A percentile compares a stretch with the other conserved stretches of the same genome.
These are phyloP conservation scores for Aspergillus sp. DNA, from an alignment of 2,329 filamentous ascomycete genomes.

Conservation along the genomic window DNA sequence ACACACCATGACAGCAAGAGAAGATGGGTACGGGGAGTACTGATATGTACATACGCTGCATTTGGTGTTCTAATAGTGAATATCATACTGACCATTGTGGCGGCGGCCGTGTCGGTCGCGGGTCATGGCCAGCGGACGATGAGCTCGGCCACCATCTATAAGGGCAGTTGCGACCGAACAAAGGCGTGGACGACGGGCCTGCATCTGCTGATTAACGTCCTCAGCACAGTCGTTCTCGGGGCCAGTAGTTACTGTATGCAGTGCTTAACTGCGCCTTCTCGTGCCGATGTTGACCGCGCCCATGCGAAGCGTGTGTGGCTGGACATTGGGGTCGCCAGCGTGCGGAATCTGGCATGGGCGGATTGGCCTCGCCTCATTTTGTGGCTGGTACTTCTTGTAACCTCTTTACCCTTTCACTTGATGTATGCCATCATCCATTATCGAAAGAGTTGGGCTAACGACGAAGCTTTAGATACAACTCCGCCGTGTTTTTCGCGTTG, in stretches of 20 bases:
- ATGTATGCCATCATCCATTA: slow-evolving; percentile 7
- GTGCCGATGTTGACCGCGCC: slow-evolving; percentile 51
- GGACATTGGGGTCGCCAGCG: slow-evolving; percentile 46
- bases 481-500: slow-evolving; percentile 4
- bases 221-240: slow-evolving; percentile 49
- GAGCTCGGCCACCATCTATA: background rate
- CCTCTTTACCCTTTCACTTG: slow-evolving; percentile 21
- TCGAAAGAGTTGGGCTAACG: background rate
- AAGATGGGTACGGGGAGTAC: slow-evolving; percentile 2
- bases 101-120: background rate
- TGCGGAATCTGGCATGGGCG: slow-evolving; percentile 26
- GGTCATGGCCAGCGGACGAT: background rate
- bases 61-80: background rate
- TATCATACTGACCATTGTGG: background rate
- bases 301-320: slow-evolving; percentile 47
- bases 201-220: slow-evolving; percentile 53
- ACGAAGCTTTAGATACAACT: slow-evolving; percentile 4
- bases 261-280: slow-evolving; percentile 52
- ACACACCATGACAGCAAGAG: background rate
- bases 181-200: slow-evolving; percentile 22
- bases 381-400: slow-evolving; percentile 17
- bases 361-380: slow-evolving; percentile 33
- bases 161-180: background rate
- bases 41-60: background rate
- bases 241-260: slow-evolving; percentile 58